Percentiles rank a stretch among this genome's conserved stretches.
Conservation (phyloP, 2,329 filamentous ascomycete genomes). For the Penicillium palitans region DNA sequence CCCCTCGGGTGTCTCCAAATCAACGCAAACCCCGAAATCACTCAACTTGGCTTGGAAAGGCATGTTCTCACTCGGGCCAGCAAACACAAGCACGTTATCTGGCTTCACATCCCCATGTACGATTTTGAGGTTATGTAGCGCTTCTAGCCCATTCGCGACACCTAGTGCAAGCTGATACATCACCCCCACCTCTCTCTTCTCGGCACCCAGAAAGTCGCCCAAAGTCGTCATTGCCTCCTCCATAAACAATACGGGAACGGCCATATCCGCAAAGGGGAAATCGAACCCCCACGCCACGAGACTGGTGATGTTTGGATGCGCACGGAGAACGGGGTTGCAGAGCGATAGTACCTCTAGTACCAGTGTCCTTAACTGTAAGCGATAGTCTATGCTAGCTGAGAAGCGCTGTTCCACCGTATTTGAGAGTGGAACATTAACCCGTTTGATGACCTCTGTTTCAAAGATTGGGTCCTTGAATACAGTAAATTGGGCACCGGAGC, state of each 20-base stretch:
- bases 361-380: constrained; percentile 26
- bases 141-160: constrained; percentile 25
- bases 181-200: constrained; percentile 17
- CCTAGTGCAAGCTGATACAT: constrained; percentile 30
- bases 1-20: constrained; percentile 24
- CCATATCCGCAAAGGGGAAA: constrained; percentile 28
- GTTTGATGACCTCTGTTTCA: constrained; percentile 30
- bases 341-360: constrained; percentile 30
- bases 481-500: constrained; percentile 29
- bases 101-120: constrained; percentile 34
- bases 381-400: constrained; percentile 25
- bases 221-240: constrained; percentile 30
- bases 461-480: constrained; percentile 28
- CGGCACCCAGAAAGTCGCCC: constrained; percentile 23
- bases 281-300: constrained; percentile 32
- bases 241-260: constrained; percentile 31
- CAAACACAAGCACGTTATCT: constrained; percentile 33
- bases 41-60: constrained; percentile 31
- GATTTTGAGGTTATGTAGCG: constrained; percentile 28
- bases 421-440: constrained; percentile 30
- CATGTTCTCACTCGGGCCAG: constrained; percentile 19
- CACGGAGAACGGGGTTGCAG: constrained; percentile 29
- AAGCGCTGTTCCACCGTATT: constrained; percentile 19
- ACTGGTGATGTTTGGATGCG: constrained; percentile 29
- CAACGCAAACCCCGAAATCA: constrained; percentile 33